These are phyloP conservation scores for Verbena officinalis DNA, from an alignment of 257 asterid species.

Conservation along the genomic window DNA sequence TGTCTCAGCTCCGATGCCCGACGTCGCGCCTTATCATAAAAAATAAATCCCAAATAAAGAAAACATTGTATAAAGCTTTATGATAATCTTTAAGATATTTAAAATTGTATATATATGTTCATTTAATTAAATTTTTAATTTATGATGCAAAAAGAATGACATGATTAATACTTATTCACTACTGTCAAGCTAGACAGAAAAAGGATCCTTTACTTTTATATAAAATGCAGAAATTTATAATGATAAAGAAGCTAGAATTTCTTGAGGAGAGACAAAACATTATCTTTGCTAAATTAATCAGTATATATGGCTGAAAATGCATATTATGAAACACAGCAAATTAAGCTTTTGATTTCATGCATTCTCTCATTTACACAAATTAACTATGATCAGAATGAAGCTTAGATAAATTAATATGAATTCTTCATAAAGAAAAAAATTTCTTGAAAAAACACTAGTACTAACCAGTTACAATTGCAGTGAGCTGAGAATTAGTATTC, in stretches of 20 bases:
- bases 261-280: slow-evolving; percentile 44
- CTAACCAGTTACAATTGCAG: slow-evolving; percentile 90
- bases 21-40: slow-evolving; percentile 67
- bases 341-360: not conserved
- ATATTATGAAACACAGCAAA: not conserved
- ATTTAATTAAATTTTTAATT: no score
- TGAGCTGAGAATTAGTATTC: slow-evolving; percentile 39
- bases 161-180: slow-evolving; percentile 30
- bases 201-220: not conserved
- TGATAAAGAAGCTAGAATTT: slow-evolving; percentile 11
- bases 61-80: not conserved
- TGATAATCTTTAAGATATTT: not conserved
- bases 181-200: slow-evolving; percentile 24
- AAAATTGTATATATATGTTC: not conserved
- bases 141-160: not conserved
- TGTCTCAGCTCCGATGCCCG: slow-evolving; percentile 93
- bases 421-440: no score
- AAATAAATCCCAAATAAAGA: not conserved
- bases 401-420: no score
- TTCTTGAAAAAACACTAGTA: not conserved
- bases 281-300: not conserved
- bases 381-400: no score
- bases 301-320: not conserved
- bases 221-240: not conserved
- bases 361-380: not conserved